A percentile compares a stretch with the other conserved stretches of the same genome.
These are phyloP conservation scores for Crithidia thermophila DNA, from an alignment of 208 protist species.

Conservation along the genomic window DNA sequence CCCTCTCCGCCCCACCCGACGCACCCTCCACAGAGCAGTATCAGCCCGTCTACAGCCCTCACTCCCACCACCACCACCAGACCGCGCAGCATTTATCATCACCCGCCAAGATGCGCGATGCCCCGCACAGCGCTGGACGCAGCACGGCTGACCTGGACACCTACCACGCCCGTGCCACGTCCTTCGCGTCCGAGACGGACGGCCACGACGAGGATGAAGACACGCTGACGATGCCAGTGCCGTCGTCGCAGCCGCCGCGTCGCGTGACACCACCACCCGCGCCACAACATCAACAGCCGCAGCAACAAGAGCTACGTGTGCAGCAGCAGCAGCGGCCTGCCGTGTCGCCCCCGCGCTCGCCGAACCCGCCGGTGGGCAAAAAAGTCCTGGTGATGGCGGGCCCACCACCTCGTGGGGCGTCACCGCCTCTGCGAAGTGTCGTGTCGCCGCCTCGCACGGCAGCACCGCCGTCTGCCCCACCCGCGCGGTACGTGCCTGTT, in stretches of 20 bases:
- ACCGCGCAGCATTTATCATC: not conserved
- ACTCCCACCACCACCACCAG: not conserved
- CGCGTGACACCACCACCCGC: not conserved
- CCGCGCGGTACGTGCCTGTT: too few relatives aligned
- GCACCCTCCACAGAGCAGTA: conserved; percentile 31
- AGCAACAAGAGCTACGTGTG: not conserved
- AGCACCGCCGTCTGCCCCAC: too few relatives aligned
- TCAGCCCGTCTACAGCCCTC: conserved; percentile 2
- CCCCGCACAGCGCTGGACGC: not conserved
- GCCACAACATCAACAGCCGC: not conserved
- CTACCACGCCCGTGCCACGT: conserved; percentile 30
- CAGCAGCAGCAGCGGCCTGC: not conserved
- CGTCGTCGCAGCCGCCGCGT: not conserved
- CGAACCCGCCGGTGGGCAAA: too few relatives aligned
- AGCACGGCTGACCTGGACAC: not conserved
- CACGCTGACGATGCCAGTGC: conserved; percentile 20
- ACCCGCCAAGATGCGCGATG: not conserved
- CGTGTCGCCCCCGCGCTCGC: too few relatives aligned
- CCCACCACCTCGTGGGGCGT: too few relatives aligned
- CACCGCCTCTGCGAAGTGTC: too few relatives aligned
- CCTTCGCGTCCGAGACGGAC: conserved; percentile 27
- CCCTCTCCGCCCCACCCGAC: conserved; percentile 22
- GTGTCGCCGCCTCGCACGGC: not conserved
- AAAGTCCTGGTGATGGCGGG: too few relatives aligned
- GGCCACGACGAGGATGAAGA: conserved; percentile 7